These are phyloP conservation scores for Trichosporon asahii DNA, from an alignment of 1,284 basidiomycete species.

Conservation along the genomic window DNA sequence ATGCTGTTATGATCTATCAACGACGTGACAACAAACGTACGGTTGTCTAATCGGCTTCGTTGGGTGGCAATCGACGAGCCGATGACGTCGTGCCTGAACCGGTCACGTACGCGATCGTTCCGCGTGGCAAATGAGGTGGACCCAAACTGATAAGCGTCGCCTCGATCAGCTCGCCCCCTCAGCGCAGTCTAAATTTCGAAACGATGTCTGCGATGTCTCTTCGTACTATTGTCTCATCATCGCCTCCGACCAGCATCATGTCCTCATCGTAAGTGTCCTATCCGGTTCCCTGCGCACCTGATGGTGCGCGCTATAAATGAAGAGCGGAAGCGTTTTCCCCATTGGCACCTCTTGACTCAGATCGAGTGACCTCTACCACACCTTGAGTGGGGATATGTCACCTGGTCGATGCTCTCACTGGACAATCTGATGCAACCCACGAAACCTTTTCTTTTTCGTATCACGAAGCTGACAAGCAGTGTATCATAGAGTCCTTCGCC, in stretches of 20 bases:
- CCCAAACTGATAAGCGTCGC: not conserved
- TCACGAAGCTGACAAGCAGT: not conserved
- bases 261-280: not conserved
- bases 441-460: not conserved
- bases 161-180: not conserved
- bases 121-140: conserved; percentile 7
- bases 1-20: not conserved
- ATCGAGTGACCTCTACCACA: not conserved
- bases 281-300: not conserved
- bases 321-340: conserved; percentile 10
- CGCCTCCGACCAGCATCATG: not conserved
- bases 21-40: not conserved
- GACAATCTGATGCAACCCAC: conserved; percentile 1
- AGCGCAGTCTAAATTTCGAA: not conserved
- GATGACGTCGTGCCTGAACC: conserved; percentile 6
- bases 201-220: not conserved
- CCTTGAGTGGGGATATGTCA: not conserved
- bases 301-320: conserved; percentile 1
- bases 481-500: not conserved
- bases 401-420: conserved; percentile 8
- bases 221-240: not conserved
- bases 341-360: conserved; percentile 11
- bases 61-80: not conserved
- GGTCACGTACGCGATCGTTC: not conserved
- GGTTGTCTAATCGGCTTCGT: not conserved